Evolutionary conservation across 2,329 filamentous ascomycete species (phyloP).

Genomic region (Aspergillus awamori): DNA sequence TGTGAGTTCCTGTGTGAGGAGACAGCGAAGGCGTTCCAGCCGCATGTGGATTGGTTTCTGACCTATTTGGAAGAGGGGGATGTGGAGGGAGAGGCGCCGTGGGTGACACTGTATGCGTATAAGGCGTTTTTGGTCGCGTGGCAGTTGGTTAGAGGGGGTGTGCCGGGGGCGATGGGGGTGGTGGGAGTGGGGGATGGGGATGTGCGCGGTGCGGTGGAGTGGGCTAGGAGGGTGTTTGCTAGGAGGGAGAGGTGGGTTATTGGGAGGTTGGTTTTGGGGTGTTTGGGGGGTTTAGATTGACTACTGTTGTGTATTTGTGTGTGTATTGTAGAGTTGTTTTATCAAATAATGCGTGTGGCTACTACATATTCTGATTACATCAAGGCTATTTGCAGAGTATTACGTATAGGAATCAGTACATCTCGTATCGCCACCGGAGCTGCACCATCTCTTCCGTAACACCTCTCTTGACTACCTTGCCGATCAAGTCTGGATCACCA

Average conservation of each 20-base stretch:
- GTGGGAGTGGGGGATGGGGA: conserved; percentile 40
- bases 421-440: conserved; percentile 49
- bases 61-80: conserved; percentile 36
- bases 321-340: no score
- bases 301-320: not conserved
- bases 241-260: conserved; percentile 35
- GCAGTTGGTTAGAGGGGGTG: conserved; percentile 38
- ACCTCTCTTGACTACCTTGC: conserved; percentile 45
- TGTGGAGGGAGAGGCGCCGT: conserved; percentile 40
- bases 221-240: conserved; percentile 38
- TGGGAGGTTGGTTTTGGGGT: conserved; percentile 36
- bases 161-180: conserved; percentile 38
- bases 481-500: conserved; percentile 39
- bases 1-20: conserved; percentile 38
- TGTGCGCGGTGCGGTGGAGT: conserved; percentile 22
- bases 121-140: conserved; percentile 48
- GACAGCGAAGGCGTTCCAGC: conserved; percentile 34
- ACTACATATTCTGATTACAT: no score
- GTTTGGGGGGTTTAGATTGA: conserved; percentile 25
- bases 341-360: no score
- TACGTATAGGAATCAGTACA: conserved; percentile 28
- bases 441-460: conserved; percentile 50
- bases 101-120: conserved; percentile 46
- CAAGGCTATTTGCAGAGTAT: no score
- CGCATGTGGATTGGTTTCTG: conserved; percentile 46